These are phyloP conservation scores for Colletotrichum camelliae DNA, from an alignment of 2,329 filamentous ascomycete species.

Conservation along the genomic window DNA sequence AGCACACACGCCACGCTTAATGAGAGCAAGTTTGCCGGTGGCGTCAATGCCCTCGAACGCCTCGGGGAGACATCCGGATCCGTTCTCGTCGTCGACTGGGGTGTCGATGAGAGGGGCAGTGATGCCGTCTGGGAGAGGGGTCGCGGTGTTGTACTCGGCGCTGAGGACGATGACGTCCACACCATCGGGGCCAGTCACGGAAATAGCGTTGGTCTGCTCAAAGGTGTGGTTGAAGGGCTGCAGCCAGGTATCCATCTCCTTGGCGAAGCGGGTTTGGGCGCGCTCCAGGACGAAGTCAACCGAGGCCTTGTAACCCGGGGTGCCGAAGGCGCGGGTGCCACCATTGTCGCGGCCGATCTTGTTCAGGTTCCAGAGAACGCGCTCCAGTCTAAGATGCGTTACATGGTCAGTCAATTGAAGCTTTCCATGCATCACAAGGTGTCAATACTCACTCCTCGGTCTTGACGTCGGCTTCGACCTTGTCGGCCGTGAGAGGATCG, in stretches of 20 bases:
- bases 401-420: background rate
- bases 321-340: conserved; percentile 58
- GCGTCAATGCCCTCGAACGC: conserved; percentile 48
- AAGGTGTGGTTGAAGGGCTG: conserved; percentile 43
- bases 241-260: conserved; percentile 45
- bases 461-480: conserved; percentile 43
- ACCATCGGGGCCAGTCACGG: conserved; percentile 48
- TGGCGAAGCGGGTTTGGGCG: conserved; percentile 33
- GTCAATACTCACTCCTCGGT: conserved; percentile 36
- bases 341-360: conserved; percentile 53
- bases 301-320: conserved; percentile 55
- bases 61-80: conserved; percentile 45
- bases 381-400: conserved; percentile 42
- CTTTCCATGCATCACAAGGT: background rate
- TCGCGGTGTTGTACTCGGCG: conserved; percentile 51
- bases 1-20: conserved; percentile 49
- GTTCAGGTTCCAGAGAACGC: conserved; percentile 52
- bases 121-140: conserved; percentile 40
- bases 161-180: conserved; percentile 46
- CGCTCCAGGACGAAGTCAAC: conserved; percentile 52
- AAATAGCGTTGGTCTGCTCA: conserved; percentile 45
- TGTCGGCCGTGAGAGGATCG: conserved; percentile 40
- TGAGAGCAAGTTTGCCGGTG: conserved; percentile 46
- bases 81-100: conserved; percentile 40
- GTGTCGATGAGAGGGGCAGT: conserved; percentile 40